Evolutionary conservation across 805 yeast species (phyloP), one percentile per base, ranked within the genome.

Genomic region (Teunomyces barrocoloradensis): DNA sequence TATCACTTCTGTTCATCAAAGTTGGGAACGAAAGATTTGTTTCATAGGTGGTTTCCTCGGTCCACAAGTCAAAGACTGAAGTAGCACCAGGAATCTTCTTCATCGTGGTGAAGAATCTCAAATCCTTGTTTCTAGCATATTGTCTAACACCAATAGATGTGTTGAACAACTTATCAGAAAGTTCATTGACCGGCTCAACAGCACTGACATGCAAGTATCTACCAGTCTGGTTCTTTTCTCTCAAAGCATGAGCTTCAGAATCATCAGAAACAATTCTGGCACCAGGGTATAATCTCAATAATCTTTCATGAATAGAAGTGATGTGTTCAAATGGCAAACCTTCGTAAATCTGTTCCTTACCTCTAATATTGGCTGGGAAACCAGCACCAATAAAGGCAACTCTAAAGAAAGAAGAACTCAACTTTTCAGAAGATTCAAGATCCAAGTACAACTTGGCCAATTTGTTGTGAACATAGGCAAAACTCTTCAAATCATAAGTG

Each of bases 271-370:
- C 71, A 45, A 89, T 80, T 47, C 84, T 78, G 1, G 96, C 88
- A 43, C 96, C 96, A 25, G 94, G 95, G 63, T 88, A 87, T 41
- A 87, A 65, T 58, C 82, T 79, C 55, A 84, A 75, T 50, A 90
- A 69, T 54, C 96, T 74, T 57, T 84, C 87, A 57, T 86, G 89
- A 62, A 89, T 86, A 3, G 92, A 83, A 2, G 90, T 82, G 49
- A 89, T 83, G 64, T 87, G 94, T 62, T 89, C 97, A 68, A 87
- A 89, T 27, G 96, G 89, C 45, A 81, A 73, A 5, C 96, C 96
- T 66, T 89, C 96, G 60, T 84, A 87, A 44, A 89, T 85, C 61
- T 85, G 89, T 50, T 82, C 83, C 58, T 85, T 81, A 41, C 87
- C 87, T 58, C 96, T 74, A 42, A 87, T 76, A 32, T 90, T 79